These are phyloP conservation scores for Magnaporthiopsis poae DNA, from an alignment of 2,329 filamentous ascomycete genomes.

Conservation along the genomic window DNA sequence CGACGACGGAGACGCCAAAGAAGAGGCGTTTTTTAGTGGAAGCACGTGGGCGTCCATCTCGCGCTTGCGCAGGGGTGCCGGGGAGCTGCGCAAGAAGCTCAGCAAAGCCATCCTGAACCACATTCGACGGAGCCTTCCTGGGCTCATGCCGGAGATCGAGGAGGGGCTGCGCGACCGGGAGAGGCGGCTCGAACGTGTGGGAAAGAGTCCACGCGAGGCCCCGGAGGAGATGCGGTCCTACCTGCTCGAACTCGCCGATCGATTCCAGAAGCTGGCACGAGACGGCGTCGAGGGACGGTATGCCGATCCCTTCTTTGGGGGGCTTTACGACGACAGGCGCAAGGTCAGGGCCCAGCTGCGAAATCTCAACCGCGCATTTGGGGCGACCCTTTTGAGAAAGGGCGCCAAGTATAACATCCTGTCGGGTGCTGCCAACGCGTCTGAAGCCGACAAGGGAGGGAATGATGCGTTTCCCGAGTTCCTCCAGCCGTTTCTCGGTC, in stretches of 20 bases:
- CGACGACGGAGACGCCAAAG: conserved; percentile 27
- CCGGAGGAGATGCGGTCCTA: conserved; percentile 36
- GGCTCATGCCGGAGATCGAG: conserved; percentile 33
- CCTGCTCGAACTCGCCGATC: conserved; percentile 34
- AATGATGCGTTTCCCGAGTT: conserved; percentile 16
- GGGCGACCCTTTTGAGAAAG: background rate
- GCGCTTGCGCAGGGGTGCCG: conserved; percentile 34
- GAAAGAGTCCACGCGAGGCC: conserved; percentile 33
- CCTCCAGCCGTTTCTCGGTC: conserved; percentile 20
- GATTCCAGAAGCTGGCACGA: conserved; percentile 34
- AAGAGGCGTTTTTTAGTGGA: conserved; percentile 33
- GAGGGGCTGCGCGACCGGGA: conserved; percentile 25
- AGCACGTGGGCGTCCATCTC: conserved; percentile 29
- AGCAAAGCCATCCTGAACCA: conserved; percentile 40
- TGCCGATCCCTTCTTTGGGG: conserved; percentile 38
- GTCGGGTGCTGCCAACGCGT: conserved; percentile 19
- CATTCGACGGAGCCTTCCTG: conserved; percentile 36
- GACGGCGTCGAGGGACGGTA: conserved; percentile 43
- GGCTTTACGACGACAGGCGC: background rate
- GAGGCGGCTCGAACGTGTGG: conserved; percentile 21
- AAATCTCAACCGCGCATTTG: conserved; percentile 4
- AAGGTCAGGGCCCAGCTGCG: conserved; percentile 4
- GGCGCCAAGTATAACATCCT: conserved; percentile 29
- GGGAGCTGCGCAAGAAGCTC: conserved; percentile 35
- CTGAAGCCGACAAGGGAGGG: background rate